A percentile compares a stretch with the other conserved stretches of the same genome.
Evolutionary conservation across 2,329 filamentous ascomycete species (phyloP).

Genomic region (Cladorrhinum sp.): DNA sequence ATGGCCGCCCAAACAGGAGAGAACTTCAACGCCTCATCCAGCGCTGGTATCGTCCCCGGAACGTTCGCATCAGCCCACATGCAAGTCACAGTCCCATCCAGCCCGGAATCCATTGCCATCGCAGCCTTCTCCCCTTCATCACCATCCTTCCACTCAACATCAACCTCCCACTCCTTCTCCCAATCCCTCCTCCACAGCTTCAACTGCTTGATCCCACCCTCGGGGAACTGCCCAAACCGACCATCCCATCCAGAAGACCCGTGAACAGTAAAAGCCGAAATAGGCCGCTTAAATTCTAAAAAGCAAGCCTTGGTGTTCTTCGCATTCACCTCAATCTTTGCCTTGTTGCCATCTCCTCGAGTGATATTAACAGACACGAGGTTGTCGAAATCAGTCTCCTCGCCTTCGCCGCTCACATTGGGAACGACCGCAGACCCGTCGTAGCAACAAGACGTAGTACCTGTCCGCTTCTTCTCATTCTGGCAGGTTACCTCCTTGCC

Average conservation of each 20-base stretch:
- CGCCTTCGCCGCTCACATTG: constrained; percentile 46
- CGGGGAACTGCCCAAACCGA: constrained; percentile 62
- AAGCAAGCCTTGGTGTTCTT: constrained; percentile 76
- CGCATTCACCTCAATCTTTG: constrained; percentile 65
- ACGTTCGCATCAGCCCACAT: constrained; percentile 84
- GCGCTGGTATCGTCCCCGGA: constrained; percentile 69
- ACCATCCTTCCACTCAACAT: constrained; percentile 59
- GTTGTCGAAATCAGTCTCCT: constrained; percentile 43
- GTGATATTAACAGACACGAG: constrained; percentile 67
- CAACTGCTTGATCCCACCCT: constrained; percentile 46
- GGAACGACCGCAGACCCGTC: constrained; percentile 59
- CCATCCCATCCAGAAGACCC: constrained; percentile 58
- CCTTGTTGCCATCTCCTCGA: constrained; percentile 43
- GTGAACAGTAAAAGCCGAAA: constrained; percentile 62
- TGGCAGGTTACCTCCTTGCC: constrained; percentile 58
- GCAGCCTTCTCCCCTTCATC: background rate
- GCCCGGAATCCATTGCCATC: constrained; percentile 32
- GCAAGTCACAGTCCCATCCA: constrained; percentile 70
- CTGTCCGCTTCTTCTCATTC: constrained; percentile 41
- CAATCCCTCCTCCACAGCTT: constrained; percentile 77
- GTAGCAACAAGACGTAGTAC: constrained; percentile 67
- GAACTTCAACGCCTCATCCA: constrained; percentile 75
- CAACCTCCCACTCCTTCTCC: constrained; percentile 71
- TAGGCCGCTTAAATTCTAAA: constrained; percentile 65
- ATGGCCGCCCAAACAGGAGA: constrained; percentile 76